Base-by-base conservation (phyloP, 2,329 filamentous ascomycete genomes). In the Bisporella sp. region DNA sequence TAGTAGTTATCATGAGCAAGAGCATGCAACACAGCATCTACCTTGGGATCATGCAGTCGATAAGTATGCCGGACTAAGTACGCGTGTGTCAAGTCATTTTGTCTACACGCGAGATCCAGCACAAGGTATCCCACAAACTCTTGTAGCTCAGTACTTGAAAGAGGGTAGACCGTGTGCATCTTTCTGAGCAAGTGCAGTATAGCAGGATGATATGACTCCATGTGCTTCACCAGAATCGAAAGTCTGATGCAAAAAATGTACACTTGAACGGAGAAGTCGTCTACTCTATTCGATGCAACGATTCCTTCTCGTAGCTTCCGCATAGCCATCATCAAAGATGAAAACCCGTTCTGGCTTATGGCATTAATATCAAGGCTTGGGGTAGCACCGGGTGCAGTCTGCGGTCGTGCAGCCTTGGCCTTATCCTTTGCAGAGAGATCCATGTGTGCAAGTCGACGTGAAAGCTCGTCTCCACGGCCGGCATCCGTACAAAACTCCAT, bases 271-370 rank as follows among this genome's bases (percentile, higher is more conserved):
- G 92, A 84, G 68, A 99, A 99, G 47, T 80, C 74, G 64, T 96
- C 87, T 35, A 76, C 73, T 21, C 91, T 82, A 48, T 82, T 81
- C 6, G 87, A 84, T 9, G 88, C 88, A 3, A 95, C 81, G 45
- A 97, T 84, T 29, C 85, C 91, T 72, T 99, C 93, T 50, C 93
- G 83, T 32, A 99, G 79, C 67, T 96, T 97, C 55, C 93, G 84
- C 64, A 97, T 84, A 3, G 92, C 88, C 61, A 87, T 79, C 48
- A 96, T 76, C 47, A 97, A 82, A 21, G 79, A 81, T 2, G 84
- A 78, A 31, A 96, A 77, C 57, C 87, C 82, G 57, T 81, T 78
- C 48, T 59, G 59, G 29, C 59, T 57, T 35, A 58, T 48, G 35
- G 52, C 52, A 37, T 49, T 32, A 31, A 50, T 53, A 41, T 45